These are phyloP conservation scores for Zea mays DNA, from an alignment of 176 grass and related monocot species.

Conservation along the genomic window Zm-B73-REFERENCE-NAM-5.0 NC_050099.1:241759501-241760000, in stretches of 20 bases:
- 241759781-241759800: conserved; percentile 32
- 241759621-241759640: neutral
- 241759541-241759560: neutral
- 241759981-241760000: conserved; percentile 13
- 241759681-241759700: neutral
- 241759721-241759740: neutral
- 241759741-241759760: neutral
- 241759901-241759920: conserved; percentile 91
- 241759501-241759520: neutral
- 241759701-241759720: neutral
- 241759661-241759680: neutral
- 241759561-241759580: neutral
- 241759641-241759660: neutral
- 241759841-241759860: conserved; percentile 86
- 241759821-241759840: conserved; percentile 96
- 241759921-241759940: conserved; percentile 96
- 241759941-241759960: conserved; percentile 83
- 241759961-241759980: conserved; percentile 23
- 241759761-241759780: conserved; percentile 22
- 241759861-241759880: conserved; percentile 97
- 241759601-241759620: neutral
- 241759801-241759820: conserved; percentile 94
- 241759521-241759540: conserved; percentile 4
- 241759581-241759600: neutral
- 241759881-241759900: conserved; percentile 84